These are phyloP conservation scores for Populus hybrid DNA, from an alignment of 441 rosid genomes.

Conservation along the genomic window DNA sequence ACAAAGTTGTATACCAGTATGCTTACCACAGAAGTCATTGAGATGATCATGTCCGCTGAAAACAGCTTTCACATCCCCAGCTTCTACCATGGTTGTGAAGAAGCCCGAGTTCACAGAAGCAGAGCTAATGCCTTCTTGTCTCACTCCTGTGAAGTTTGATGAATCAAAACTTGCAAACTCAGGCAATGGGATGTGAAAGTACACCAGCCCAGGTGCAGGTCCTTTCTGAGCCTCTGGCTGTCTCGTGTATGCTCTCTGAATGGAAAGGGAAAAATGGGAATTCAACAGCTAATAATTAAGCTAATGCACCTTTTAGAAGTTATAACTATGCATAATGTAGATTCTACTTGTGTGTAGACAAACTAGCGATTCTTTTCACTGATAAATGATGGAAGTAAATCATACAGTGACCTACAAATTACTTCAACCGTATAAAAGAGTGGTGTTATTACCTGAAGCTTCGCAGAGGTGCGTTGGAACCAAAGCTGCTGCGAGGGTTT, in stretches of 20 bases:
- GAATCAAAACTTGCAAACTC: constrained; percentile 53
- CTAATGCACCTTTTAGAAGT: background rate
- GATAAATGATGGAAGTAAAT: background rate
- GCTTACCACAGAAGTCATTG: constrained; percentile 67
- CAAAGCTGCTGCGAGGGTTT: constrained; percentile 71
- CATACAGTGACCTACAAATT: background rate
- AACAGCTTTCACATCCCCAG: constrained; percentile 79
- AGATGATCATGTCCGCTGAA: constrained; percentile 78
- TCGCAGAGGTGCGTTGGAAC: constrained; percentile 64
- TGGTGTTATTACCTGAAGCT: constrained; percentile 43
- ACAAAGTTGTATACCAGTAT: constrained; percentile 64
- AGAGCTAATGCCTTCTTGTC: constrained; percentile 62
- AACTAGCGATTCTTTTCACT: too few relatives aligned
- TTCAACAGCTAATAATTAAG: background rate
- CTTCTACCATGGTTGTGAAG: constrained; percentile 64
- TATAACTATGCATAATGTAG: background rate
- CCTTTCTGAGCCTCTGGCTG: constrained; percentile 54
- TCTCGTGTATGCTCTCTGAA: constrained; percentile 50
- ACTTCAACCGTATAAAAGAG: background rate
- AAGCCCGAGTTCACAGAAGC: constrained; percentile 76
- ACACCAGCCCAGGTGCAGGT: constrained; percentile 70
- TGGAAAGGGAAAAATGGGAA: background rate
- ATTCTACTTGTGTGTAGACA: background rate
- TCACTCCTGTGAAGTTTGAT: constrained; percentile 57
- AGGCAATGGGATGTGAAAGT: constrained; percentile 81